phyloP scores from a whole-genome alignment of 2,329 filamentous ascomycete species.

The Scortechinia acanthostroma region DNA sequence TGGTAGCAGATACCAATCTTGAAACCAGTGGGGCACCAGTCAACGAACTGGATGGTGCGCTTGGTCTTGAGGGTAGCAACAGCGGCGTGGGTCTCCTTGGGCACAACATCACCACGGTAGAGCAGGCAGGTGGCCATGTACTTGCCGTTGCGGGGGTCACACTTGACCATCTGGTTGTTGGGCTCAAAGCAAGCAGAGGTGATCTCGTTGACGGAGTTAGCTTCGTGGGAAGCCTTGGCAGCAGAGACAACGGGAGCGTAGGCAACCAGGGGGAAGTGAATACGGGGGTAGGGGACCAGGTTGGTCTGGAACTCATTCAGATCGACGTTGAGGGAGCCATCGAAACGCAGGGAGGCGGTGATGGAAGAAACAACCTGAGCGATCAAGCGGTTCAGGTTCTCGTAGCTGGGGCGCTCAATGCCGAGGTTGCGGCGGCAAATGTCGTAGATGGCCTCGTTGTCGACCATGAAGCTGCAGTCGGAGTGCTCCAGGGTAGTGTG shows the following conservation, averaged over 20 bases:
- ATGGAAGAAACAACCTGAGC: conserved; percentile 3
- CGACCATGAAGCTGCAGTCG: conserved; percentile 3
- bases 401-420: conserved; percentile 2
- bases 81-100: conserved; percentile 1
- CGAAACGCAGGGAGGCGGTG: conserved; percentile 2
- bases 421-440: conserved; percentile 3
- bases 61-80: conserved; percentile 3
- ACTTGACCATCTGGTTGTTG: conserved; percentile 3
- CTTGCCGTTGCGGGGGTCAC: conserved; percentile 3
- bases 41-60: conserved; percentile 3
- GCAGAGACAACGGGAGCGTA: conserved; percentile 2
- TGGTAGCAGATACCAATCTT: conserved; percentile 3
- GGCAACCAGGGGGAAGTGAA: conserved; percentile 2
- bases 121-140: conserved; percentile 2
- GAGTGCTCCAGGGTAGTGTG: conserved; percentile 3
- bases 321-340: conserved; percentile 2
- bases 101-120: conserved; percentile 2
- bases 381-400: conserved; percentile 2
- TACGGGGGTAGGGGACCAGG: conserved; percentile 2
- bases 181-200: not conserved
- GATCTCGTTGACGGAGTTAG: conserved; percentile 1
- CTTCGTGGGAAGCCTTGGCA: not conserved
- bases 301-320: conserved; percentile 3
- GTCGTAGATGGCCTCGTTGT: conserved; percentile 3
- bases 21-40: conserved; percentile 3